phyloP scores from a whole-genome alignment of 73 alveolate species.

The Symbiodinium pilosum region DNA sequence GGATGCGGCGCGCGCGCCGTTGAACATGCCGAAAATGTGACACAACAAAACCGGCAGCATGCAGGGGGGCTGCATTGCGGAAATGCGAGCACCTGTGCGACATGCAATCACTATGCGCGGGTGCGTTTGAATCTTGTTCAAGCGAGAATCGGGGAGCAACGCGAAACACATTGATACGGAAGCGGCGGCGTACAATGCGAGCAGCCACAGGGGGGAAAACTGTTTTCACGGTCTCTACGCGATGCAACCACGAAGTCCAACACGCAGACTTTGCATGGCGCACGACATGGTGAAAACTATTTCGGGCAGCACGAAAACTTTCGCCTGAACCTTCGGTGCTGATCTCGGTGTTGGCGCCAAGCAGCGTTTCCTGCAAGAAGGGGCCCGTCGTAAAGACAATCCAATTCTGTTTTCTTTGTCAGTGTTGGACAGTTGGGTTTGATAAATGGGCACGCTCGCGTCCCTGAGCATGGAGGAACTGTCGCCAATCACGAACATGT shows the following conservation, averaged over 20 bases:
- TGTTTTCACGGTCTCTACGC: not conserved
- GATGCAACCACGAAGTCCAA: not conserved
- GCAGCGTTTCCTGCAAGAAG: too few relatives aligned
- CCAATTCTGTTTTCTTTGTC: too few relatives aligned
- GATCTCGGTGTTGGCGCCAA: not conserved
- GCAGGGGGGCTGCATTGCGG: not conserved
- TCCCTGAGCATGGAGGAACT: too few relatives aligned
- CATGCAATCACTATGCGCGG: not conserved
- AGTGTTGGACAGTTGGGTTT: too few relatives aligned
- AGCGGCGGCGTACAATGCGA: not conserved
- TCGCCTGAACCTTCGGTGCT: not conserved
- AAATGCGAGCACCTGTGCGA: not conserved
- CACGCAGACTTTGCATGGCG: not conserved
- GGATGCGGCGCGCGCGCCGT: not conserved
- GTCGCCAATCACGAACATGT: too few relatives aligned
- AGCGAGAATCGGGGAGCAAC: not conserved
- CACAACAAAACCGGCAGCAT: not conserved
- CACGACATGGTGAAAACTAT: not conserved
- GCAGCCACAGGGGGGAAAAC: not conserved
- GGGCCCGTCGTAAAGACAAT: too few relatives aligned
- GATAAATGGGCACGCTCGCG: too few relatives aligned
- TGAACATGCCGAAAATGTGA: not conserved
- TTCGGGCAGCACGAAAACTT: not conserved
- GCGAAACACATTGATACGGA: not conserved
- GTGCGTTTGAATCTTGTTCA: not conserved